Evolutionary conservation across 148 eudicot species (phyloP).

Genomic region (Rhododendron ovatum): DNA sequence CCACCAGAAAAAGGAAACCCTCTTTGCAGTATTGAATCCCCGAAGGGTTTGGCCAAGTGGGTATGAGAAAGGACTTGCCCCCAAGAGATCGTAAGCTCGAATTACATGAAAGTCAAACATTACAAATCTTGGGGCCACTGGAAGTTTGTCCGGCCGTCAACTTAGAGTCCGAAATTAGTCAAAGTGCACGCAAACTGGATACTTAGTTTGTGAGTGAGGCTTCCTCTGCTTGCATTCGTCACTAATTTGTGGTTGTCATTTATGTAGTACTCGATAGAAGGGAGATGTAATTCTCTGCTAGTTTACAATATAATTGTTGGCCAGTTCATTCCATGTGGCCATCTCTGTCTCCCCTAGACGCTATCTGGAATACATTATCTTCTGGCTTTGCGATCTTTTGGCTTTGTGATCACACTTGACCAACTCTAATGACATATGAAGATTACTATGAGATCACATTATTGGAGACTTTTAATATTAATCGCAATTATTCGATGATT

Average conservation of each 20-base stretch:
- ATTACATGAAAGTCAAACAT: not conserved
- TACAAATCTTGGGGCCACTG: not conserved
- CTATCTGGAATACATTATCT: not conserved
- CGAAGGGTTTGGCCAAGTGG: not conserved
- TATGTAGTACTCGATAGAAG: not conserved
- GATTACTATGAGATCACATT: not conserved
- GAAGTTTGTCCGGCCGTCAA: not conserved
- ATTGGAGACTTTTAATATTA: not conserved
- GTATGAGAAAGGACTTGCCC: not conserved
- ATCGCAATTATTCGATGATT: not conserved
- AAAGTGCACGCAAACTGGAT: not conserved
- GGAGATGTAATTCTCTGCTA: not conserved
- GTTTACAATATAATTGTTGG: not conserved
- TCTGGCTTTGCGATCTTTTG: not conserved
- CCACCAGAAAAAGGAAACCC: not conserved
- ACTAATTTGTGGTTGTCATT: not conserved
- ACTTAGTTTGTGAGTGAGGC: not conserved
- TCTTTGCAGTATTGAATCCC: not conserved
- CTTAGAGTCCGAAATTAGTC: not conserved
- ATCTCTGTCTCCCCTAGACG: not conserved
- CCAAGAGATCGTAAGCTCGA: not conserved
- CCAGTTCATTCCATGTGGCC: not conserved
- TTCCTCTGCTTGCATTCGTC: not conserved
- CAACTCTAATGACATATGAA: conserved; percentile 8
- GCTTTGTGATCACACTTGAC: not conserved